Base-by-base conservation (phyloP, 139 green algal species). In the Dunaliella primolecta region DNA sequence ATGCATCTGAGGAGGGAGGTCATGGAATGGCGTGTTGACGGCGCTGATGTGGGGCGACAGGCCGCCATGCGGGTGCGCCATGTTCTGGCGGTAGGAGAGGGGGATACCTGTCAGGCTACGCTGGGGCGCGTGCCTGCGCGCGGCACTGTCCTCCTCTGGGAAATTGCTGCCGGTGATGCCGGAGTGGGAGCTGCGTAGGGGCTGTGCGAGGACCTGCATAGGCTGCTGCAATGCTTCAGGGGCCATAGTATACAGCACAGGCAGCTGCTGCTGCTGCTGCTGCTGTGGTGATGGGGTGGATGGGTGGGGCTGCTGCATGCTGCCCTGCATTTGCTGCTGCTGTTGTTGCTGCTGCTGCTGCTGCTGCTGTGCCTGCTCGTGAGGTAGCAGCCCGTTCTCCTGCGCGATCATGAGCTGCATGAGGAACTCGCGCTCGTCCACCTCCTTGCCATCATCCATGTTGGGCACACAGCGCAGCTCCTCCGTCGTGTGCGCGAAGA, bases 401-500 rank as follows among this genome's bases (percentile, higher is more conserved):
- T 90, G 87, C 2, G 84, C 84, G 75, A 90, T 24, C 57, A 88
- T 80, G 1, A 90, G 83, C 78, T 90, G 87, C 87, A 90, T 57
- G 38, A 90, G 70, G 76, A 87, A 86, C 38, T 88, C 87, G 1
- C 87, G 84, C 81, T 90, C 87, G 37, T 88, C 87, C 31, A 72
- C 76, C 32, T 89, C 78, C 34, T 84, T 82, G 38, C 56, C 57
- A 2, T 86, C 85, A 24, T 86, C 81, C 31, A 81, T 37, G 81
- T 38, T 81, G 3, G 85, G 81, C 75, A 88, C 81, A 75, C 85
- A 85, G 15, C 91, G 86, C 75, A 93, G 85, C 84, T 94, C 91
- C 0, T 86, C 78, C 0, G 83, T 75, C 35, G 23, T 86, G 57
- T 94, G 91, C 0, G 90, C 91, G 70, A 93, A 94, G 86, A 94